Base-by-base conservation (phyloP, 1,139 yeast genomes). In the Meyerozyma sp. region DNA sequence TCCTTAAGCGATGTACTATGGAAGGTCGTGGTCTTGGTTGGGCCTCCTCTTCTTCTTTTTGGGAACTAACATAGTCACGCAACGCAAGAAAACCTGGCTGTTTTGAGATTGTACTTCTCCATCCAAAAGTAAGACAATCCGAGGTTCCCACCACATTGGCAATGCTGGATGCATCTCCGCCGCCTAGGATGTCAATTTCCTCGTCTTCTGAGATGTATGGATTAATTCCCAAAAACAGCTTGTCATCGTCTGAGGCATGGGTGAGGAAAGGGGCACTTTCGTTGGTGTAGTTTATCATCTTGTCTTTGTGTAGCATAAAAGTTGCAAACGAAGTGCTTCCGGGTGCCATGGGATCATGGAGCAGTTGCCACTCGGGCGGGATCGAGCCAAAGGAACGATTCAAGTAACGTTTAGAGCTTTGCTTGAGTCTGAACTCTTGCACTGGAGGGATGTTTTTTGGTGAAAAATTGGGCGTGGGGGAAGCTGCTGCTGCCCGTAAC, bases 161-260 rank as follows among this genome's bases (percentile, higher is more conserved):
- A 13, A 30, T 8, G 20, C 3, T 14, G 26, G 25, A 8, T 5
- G 10, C 2, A 9, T 14, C 26, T 8, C n/a, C 25, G 7, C 70
- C 69, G 30, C 65, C 73, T 52, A 63, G 73, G 43, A 76, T 70
- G 46, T 73, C 67, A 36, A 75, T 66, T 0, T 61, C 56, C 39
- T 63, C 68, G 6, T 55, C 49, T 1, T 51, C 53, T 30, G 51
- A 49, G 16, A 48, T 52, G 45, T 57, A 62, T 1, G 69, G 69
- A 41, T 63, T 59, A 11, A 51, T 35, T 7, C 62, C 62, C 21
- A 32, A 7, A 7, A 16, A 34, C 21, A n/a, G 14, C n/a, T 18
- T 13, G 16, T 11, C 23, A 21, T 21, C 23, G 23, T 21, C 8
- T 8, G 23, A 8, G 23, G 5, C 8, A 5, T 4, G 11, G 2